These are phyloP conservation scores for Chrysophaeum taylorii DNA, from an alignment of 352 stramenopile species.

Conservation along the genomic window DNA sequence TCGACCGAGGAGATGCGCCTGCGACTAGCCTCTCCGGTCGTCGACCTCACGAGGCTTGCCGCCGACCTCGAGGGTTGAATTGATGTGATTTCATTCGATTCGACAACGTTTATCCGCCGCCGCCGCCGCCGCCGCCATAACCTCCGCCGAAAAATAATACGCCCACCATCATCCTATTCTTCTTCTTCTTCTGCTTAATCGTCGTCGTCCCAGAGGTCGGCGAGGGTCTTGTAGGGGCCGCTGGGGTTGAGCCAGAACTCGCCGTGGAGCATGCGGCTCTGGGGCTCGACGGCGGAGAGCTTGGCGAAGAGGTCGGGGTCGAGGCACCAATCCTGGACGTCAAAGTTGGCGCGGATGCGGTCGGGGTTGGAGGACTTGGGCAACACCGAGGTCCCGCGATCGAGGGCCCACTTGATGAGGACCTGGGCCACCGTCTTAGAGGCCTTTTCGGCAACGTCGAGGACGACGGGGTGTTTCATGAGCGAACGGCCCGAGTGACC, in stretches of 20 bases:
- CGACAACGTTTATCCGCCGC: no score
- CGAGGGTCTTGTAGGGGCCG: no score
- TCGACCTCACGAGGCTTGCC: no score
- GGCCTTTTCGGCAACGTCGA: constrained; percentile 28
- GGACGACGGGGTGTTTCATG: constrained; percentile 27
- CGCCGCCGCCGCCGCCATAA: no score
- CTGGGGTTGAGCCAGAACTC: no score
- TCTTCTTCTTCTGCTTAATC: background rate
- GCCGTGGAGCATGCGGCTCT: no score
- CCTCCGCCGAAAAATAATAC: no score
- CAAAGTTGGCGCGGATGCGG: constrained; percentile 43
- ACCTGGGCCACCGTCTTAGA: constrained; percentile 48
- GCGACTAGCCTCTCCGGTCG: no score
- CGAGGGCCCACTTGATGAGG: constrained; percentile 50
- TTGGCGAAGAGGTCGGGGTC: background rate
- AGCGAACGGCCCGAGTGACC: no score
- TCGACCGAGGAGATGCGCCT: no score
- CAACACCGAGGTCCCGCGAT: constrained; percentile 47
- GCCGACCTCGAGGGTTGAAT: no score
- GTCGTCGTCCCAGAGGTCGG: background rate
- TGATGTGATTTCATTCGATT: no score
- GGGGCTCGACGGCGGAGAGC: background rate
- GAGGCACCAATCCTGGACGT: background rate
- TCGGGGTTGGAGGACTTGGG: constrained; percentile 44
- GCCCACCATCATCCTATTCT: background rate